Percentiles rank a stretch among this genome's conserved stretches.
Conservation (phyloP, 495 filamentous ascomycete genomes). For the Sabuloglossum arenarium region DNA sequence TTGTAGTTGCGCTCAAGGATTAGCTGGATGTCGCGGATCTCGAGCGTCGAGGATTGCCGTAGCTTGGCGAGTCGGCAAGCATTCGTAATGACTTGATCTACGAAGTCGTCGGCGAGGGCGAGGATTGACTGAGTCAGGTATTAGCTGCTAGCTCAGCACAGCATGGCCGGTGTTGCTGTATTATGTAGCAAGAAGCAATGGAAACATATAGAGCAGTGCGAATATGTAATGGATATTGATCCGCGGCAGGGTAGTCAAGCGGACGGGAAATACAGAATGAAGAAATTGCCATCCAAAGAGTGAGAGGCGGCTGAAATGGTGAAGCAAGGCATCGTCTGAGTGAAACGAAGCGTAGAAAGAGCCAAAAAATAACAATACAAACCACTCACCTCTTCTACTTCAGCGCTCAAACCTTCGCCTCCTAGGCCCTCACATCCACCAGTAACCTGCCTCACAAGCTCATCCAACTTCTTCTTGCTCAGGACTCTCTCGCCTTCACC, state of each 20-base stretch:
- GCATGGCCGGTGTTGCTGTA: neutral
- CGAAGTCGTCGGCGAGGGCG: constrained; percentile 78
- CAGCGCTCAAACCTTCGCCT: constrained; percentile 52
- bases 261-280: neutral
- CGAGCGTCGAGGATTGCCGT: constrained; percentile 67
- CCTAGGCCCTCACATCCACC: constrained; percentile 52
- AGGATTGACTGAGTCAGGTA: constrained; percentile 44
- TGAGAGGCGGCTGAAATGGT: neutral
- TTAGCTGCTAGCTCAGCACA: neutral
- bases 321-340: too few relatives aligned
- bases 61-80: constrained; percentile 88
- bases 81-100: constrained; percentile 68
- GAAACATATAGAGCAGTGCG: neutral
- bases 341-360: neutral
- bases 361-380: neutral
- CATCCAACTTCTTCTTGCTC: constrained; percentile 90
- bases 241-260: neutral
- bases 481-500: constrained; percentile 76
- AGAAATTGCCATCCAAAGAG: neutral
- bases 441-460: constrained; percentile 82
- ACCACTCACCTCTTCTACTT: constrained; percentile 69
- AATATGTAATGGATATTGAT: neutral
- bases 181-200: neutral
- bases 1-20: constrained; percentile 95
- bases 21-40: constrained; percentile 85